Percentiles rank a stretch among this genome's conserved stretches.
phyloP scores from a whole-genome alignment of 495 filamentous ascomycete genomes.

The Xylaria intraflava region DNA sequence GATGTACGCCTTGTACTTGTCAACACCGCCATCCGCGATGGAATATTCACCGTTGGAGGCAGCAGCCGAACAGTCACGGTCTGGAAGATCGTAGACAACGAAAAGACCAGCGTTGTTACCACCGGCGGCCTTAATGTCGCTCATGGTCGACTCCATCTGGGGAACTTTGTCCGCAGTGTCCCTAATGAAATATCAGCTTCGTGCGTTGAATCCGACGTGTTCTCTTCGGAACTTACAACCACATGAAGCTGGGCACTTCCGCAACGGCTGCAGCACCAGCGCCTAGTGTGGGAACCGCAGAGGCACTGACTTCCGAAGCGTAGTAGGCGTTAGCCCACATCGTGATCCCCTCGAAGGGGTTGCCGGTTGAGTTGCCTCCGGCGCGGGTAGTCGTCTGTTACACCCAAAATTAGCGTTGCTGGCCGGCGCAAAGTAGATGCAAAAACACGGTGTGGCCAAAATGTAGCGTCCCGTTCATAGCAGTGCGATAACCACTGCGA shows the following conservation, averaged over 20 bases:
- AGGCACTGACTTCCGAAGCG: slow-evolving; percentile 45
- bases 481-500: background rate
- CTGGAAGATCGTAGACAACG: slow-evolving; percentile 60
- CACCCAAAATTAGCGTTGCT: background rate
- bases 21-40: slow-evolving; percentile 47
- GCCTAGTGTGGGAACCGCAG: slow-evolving; percentile 46
- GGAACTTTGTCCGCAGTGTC: slow-evolving; percentile 44
- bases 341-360: slow-evolving; percentile 49
- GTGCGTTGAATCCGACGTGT: background rate
- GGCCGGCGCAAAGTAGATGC: background rate
- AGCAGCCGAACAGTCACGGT: slow-evolving; percentile 57
- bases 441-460: background rate
- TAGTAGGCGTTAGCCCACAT: slow-evolving; percentile 55
- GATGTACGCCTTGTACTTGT: slow-evolving; percentile 56
- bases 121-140: slow-evolving; percentile 42
- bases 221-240: slow-evolving; percentile 41
- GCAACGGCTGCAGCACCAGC: slow-evolving; percentile 43
- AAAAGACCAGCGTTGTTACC: slow-evolving; percentile 32
- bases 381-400: slow-evolving; percentile 7
- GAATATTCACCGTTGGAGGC: slow-evolving; percentile 56
- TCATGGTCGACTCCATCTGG: slow-evolving; percentile 41
- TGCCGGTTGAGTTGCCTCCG: slow-evolving; percentile 27
- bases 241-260: slow-evolving; percentile 50
- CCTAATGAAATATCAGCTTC: slow-evolving; percentile 18
- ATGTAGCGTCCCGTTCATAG: background rate